Conservation (phyloP, 2,329 filamentous ascomycete species). For the Incumbomyces delicatus region DNA sequence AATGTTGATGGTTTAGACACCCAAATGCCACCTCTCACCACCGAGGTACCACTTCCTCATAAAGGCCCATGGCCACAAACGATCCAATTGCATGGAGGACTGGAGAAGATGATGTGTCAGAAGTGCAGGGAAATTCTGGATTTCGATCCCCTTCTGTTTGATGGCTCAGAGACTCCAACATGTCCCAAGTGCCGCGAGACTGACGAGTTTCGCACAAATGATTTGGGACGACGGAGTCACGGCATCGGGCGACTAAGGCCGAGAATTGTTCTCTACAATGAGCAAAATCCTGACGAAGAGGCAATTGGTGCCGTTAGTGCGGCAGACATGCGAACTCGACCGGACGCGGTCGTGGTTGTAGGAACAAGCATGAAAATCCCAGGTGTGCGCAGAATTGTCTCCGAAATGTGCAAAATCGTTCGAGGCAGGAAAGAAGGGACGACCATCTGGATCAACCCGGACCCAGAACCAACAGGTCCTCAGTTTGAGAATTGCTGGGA, state of each 20-base stretch:
- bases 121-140: slow-evolving; percentile 72
- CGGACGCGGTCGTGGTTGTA: slow-evolving; percentile 88
- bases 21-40: slow-evolving; percentile 66
- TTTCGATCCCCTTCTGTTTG: slow-evolving; percentile 71
- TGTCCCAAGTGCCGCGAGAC: slow-evolving; percentile 65
- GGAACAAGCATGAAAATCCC: slow-evolving; percentile 94
- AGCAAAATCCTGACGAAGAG: slow-evolving; percentile 91
- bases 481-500: slow-evolving; percentile 94
- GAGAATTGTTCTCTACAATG: slow-evolving; percentile 93
- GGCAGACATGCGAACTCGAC: slow-evolving; percentile 72
- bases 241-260: slow-evolving; percentile 84
- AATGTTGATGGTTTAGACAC: slow-evolving; percentile 96
- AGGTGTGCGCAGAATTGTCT: slow-evolving; percentile 78
- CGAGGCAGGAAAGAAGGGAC: slow-evolving; percentile 72
- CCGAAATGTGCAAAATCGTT: slow-evolving; percentile 83
- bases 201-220: slow-evolving; percentile 64
- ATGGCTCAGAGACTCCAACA: slow-evolving; percentile 71
- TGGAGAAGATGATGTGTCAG: slow-evolving; percentile 93
- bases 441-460: slow-evolving; percentile 89
- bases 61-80: slow-evolving; percentile 91
- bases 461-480: slow-evolving; percentile 67
- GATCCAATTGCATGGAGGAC: slow-evolving; percentile 83
- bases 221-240: slow-evolving; percentile 80
- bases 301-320: slow-evolving; percentile 86
- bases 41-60: slow-evolving; percentile 66